Base-by-base conservation (phyloP, 2,329 filamentous ascomycete species). In the Macrophomina tecta region DNA sequence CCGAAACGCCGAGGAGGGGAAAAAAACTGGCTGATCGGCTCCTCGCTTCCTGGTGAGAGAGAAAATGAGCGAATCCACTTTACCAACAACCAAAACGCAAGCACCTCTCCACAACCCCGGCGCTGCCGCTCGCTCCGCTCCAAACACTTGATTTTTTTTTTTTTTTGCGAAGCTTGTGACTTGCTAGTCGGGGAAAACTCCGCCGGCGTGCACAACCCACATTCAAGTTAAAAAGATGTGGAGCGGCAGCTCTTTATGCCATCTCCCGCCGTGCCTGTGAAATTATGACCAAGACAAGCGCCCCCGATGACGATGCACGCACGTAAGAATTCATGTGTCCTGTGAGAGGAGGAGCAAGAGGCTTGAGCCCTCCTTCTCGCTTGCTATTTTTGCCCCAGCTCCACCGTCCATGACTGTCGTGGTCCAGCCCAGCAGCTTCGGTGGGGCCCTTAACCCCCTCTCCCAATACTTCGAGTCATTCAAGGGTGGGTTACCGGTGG, bases 141-240 rank as follows among this genome's bases (percentile, higher is more conserved):
- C 46, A 60, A 32, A 30, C 16, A 23, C 23, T 23, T 60, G 51
- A 55, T 36, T 23, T 0, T 23, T 23, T 23, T 23, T 23, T 23
- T 55, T 55, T 62, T 62, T 49, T 45, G 30, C 58, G 14, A 36
- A 38, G 58, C 58, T 62, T 62, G 58, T 62, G 58, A 62, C 58
- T 61, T 40, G 56, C n/a, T 28, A 49, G 46, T 28, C 28, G 49
- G 49, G 28, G 23, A 32, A 23, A 4, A 34, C 49, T 52, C 49
- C 49, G 49, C 49, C 42, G 16, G 42, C 8, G 52, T 23, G 3
- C 23, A 23, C 32, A 34, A 55, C 32, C 16, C 52, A 38, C 16
- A 7, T 3, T 7, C 14, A 11, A 11, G 34, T 38, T 3, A 23
- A 23, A 23, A 23, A 23, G 12, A 49, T n/a, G n/a, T 28, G 42